phyloP scores from a whole-genome alignment of 2,329 filamentous ascomycete genomes.

The Colletotrichum sansevieriae region DNA sequence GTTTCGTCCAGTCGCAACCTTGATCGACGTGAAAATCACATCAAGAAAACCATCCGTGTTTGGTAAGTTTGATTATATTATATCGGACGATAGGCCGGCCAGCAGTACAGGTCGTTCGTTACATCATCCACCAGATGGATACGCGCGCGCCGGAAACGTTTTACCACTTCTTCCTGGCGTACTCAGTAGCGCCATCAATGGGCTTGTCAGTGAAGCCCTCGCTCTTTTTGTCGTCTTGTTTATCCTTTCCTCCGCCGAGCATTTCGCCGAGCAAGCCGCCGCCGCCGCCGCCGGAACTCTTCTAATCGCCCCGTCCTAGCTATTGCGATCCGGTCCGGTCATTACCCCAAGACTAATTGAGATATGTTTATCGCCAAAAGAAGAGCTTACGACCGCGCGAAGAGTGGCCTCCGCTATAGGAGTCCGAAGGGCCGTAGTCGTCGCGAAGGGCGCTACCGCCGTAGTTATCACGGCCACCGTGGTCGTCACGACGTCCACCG shows the following conservation, averaged over 20 bases:
- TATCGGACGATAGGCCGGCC: slow-evolving; percentile 5
- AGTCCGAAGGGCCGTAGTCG: neutral
- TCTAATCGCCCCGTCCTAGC: slow-evolving; percentile 17
- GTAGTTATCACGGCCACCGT: no score
- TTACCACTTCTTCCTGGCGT: slow-evolving; percentile 41
- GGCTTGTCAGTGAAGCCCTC: slow-evolving; percentile 37
- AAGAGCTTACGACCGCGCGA: slow-evolving; percentile 19
- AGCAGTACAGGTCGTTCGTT: slow-evolving; percentile 33
- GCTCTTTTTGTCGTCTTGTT: slow-evolving; percentile 27
- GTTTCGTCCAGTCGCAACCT: no score
- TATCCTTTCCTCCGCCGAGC: neutral
- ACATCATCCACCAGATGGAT: slow-evolving; percentile 21
- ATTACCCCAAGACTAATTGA: no score
- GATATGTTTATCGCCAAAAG: no score
- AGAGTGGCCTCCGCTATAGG: slow-evolving; percentile 16
- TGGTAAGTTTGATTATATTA: slow-evolving; percentile 4
- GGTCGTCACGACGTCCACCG: no score
- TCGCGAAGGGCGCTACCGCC: no score
- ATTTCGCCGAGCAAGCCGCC: slow-evolving; percentile 2
- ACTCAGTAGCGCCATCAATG: slow-evolving; percentile 34
- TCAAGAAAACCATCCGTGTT: neutral
- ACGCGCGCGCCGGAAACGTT: neutral
- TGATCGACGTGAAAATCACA: no score
- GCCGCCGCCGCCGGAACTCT: slow-evolving; percentile 27
- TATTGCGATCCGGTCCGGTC: slow-evolving; percentile 6